Evolutionary conservation across 208 protist genomes (phyloP).

Genomic region (Leishmania major): DNA sequence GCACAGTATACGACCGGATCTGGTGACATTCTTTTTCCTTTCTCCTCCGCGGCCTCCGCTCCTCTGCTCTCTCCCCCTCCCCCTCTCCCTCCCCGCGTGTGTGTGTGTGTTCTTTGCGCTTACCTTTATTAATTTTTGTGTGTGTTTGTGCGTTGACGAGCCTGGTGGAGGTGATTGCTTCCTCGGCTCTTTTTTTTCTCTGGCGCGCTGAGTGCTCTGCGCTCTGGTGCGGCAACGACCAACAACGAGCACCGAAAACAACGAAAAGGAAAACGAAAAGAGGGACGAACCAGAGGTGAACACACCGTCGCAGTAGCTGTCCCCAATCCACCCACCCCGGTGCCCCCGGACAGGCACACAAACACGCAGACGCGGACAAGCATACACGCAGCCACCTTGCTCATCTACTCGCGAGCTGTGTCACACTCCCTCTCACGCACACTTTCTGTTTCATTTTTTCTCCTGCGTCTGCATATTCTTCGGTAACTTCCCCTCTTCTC

Average conservation of each 20-base stretch:
- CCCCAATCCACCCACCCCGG: background rate
- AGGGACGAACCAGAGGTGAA: background rate
- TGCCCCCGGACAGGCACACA: background rate
- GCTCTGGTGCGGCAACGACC: too few species aligned
- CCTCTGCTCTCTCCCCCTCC: background rate
- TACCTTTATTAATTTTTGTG: background rate
- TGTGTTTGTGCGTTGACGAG: background rate
- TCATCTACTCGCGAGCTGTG: background rate
- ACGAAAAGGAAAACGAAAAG: background rate
- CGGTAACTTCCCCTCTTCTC: background rate
- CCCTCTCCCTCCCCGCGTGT: background rate
- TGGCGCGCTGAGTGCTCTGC: background rate
- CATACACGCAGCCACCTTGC: background rate
- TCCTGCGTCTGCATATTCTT: conserved; percentile 1
- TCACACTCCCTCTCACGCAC: background rate
- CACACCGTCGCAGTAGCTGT: background rate
- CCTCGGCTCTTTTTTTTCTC: too few species aligned
- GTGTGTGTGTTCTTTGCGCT: background rate
- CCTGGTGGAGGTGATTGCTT: background rate
- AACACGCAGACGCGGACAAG: background rate
- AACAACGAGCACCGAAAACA: background rate
- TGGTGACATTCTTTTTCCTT: conserved; percentile 7
- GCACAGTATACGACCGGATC: conserved; percentile 16
- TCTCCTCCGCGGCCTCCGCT: background rate
- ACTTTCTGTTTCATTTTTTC: background rate